A percentile compares a stretch with the other conserved stretches of the same genome.
These are phyloP conservation scores for Rhododendron griersonianum DNA, from an alignment of 148 eudicot species.

Conservation along the genomic window DNA sequence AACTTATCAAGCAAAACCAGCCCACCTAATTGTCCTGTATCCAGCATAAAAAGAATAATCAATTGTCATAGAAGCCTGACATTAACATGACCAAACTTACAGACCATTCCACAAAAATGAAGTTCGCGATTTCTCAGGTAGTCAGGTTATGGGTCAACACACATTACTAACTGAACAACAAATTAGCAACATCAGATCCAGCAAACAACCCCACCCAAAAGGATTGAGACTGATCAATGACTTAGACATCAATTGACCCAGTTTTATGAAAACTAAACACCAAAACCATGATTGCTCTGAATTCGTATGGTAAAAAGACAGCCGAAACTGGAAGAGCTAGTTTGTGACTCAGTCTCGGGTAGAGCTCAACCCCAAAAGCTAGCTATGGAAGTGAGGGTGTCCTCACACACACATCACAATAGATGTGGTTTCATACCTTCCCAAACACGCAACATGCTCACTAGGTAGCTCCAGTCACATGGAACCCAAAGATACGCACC, in stretches of 20 bases:
- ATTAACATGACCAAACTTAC: background rate
- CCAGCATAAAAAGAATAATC: background rate
- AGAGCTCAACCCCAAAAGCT: background rate
- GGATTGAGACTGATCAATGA: background rate
- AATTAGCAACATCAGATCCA: background rate
- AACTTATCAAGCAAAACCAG: background rate
- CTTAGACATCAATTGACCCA: background rate
- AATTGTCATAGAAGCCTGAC: background rate
- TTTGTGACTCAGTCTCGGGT: background rate
- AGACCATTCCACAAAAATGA: background rate
- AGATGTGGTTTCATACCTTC: background rate
- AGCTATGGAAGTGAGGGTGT: background rate
- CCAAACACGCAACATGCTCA: background rate
- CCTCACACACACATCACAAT: background rate
- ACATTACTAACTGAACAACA: background rate
- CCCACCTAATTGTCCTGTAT: background rate
- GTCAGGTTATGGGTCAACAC: background rate
- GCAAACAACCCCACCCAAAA: constrained; percentile 1
- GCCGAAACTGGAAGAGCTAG: background rate
- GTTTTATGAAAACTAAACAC: background rate
- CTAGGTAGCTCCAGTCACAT: background rate
- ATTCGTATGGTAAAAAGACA: background rate
- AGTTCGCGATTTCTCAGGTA: background rate
- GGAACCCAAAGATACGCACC: background rate
- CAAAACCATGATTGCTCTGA: background rate